Evolutionary conservation across 306 rosid species (phyloP).

Genomic region (Lotus japonicus): DNA sequence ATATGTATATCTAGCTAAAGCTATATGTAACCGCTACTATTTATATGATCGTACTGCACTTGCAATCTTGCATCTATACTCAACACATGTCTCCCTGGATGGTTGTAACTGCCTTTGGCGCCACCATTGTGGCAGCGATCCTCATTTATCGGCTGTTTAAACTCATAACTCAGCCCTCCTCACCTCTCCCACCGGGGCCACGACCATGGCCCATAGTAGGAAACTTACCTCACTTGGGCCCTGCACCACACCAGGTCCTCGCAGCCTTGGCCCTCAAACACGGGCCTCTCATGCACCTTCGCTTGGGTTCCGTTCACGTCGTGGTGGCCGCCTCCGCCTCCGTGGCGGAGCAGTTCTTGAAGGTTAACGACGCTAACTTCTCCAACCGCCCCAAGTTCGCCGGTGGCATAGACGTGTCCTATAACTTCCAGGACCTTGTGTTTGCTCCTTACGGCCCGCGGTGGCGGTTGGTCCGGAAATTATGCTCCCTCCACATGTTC

Average conservation of each 20-base stretch:
- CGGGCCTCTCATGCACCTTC: constrained; percentile 72
- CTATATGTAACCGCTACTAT: no score
- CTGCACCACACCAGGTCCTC: constrained; percentile 52
- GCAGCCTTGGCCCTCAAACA: constrained; percentile 44
- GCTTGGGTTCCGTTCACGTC: constrained; percentile 50
- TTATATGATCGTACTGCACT: no score
- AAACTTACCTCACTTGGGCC: constrained; percentile 63
- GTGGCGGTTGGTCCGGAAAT: constrained; percentile 76
- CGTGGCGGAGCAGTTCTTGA: constrained; percentile 57
- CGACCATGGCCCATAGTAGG: constrained; percentile 74
- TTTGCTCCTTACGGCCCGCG: constrained; percentile 65
- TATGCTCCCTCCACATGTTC: constrained; percentile 61
- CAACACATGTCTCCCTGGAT: constrained; percentile 14
- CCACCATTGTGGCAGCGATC: constrained; percentile 16
- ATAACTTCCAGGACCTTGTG: constrained; percentile 63
- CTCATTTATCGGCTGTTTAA: constrained; percentile 19
- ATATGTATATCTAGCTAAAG: no score
- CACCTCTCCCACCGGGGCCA: constrained; percentile 61
- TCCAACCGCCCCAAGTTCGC: constrained; percentile 63
- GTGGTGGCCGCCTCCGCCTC: constrained; percentile 69
- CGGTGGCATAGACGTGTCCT: constrained; percentile 56
- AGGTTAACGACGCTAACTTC: constrained; percentile 59
- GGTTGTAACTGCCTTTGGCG: background rate
- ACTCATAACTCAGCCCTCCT: background rate
- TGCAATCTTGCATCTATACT: no score